phyloP scores from a whole-genome alignment of 2,329 filamentous ascomycete genomes.

The Venturia oleaginea region DNA sequence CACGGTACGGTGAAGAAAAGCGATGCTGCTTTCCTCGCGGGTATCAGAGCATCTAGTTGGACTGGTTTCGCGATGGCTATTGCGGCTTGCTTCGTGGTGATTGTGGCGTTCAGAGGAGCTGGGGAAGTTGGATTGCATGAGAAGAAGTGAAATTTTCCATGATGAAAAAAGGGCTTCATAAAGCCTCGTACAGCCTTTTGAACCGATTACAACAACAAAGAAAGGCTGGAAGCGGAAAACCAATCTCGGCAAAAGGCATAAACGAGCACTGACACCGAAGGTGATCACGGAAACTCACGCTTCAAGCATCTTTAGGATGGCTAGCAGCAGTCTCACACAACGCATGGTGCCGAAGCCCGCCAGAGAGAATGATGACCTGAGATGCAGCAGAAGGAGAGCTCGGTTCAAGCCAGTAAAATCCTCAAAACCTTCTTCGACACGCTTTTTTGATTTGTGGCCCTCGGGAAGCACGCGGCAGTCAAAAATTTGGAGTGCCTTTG shows the following conservation, averaged over 20 bases:
- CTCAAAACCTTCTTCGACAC: too few relatives aligned
- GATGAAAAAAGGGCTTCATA: background rate
- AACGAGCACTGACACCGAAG: background rate
- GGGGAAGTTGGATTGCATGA: constrained; percentile 13
- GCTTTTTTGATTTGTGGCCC: too few relatives aligned
- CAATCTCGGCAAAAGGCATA: background rate
- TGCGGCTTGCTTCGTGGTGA: constrained; percentile 26
- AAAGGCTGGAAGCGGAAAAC: background rate
- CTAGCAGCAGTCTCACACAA: too few relatives aligned
- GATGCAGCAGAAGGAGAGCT: too few relatives aligned
- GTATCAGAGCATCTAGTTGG: constrained; percentile 31
- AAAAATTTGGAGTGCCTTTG: too few relatives aligned
- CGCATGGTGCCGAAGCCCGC: too few relatives aligned
- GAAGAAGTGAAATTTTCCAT: background rate
- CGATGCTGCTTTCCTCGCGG: constrained; percentile 25
- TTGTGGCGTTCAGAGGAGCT: constrained; percentile 22
- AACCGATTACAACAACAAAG: background rate
- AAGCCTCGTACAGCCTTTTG: background rate
- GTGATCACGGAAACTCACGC: too few relatives aligned
- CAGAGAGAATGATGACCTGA: too few relatives aligned
- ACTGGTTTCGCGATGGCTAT: constrained; percentile 31
- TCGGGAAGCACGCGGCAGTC: too few relatives aligned
- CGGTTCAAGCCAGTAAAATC: too few relatives aligned
- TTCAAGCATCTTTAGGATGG: too few relatives aligned
- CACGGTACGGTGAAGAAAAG: constrained; percentile 16